Evolutionary conservation across 2,329 filamentous ascomycete genomes (phyloP).

Genomic region (Pyrenochaeta sp.): DNA sequence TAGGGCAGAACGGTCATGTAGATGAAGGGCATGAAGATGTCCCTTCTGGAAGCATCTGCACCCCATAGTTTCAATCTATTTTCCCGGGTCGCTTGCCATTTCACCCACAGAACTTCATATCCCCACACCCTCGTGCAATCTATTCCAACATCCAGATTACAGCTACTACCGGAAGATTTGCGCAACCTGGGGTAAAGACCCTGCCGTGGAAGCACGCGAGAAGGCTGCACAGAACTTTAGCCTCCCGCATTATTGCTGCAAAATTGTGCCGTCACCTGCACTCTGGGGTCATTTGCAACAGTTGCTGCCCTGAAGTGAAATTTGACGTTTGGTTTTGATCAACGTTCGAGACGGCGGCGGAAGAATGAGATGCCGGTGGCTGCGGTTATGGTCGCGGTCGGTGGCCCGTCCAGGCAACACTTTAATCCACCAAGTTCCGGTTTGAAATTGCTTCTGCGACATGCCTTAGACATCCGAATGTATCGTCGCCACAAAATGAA

Average conservation of each 20-base stretch:
- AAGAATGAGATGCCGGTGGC: constrained; percentile 14
- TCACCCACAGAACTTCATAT: constrained; percentile 32
- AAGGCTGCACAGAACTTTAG: constrained; percentile 23
- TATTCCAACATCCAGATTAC: constrained; percentile 31
- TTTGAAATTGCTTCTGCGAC: constrained; percentile 18
- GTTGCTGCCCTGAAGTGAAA: constrained; percentile 22
- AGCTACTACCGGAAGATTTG: constrained; percentile 43
- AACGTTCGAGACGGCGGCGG: constrained; percentile 14
- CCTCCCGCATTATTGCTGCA: constrained; percentile 27
- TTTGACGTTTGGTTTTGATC: constrained; percentile 19
- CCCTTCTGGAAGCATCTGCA: constrained; percentile 43
- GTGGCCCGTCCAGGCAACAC: constrained; percentile 4
- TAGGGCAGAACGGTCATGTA: constrained; percentile 13
- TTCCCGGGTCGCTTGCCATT: constrained; percentile 27
- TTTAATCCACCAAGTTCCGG: constrained; percentile 12
- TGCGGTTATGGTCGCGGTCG: not conserved
- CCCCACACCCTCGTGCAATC: constrained; percentile 43
- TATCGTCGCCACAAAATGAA: constrained; percentile 9
- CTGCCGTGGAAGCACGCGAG: constrained; percentile 36
- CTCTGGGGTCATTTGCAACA: constrained; percentile 20
- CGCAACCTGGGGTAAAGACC: constrained; percentile 41
- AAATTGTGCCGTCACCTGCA: constrained; percentile 32
- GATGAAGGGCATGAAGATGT: constrained; percentile 22
- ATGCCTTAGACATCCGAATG: constrained; percentile 8
- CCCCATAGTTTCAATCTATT: constrained; percentile 47